Conservation (phyloP, 2,329 filamentous ascomycete species). For the Scedosporium apiospermum region DNA sequence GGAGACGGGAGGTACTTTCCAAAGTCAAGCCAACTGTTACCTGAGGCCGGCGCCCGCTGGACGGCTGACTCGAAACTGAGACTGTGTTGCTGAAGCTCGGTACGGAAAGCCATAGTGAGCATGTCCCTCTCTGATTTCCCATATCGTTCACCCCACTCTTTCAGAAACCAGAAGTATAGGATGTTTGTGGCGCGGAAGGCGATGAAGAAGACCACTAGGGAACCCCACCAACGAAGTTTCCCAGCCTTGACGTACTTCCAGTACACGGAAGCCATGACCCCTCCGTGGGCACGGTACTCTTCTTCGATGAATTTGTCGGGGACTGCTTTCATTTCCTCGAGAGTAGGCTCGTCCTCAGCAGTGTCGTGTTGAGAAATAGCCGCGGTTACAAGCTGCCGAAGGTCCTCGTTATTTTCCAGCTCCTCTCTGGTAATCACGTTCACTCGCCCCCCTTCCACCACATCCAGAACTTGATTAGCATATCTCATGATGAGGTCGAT, state of each 20-base stretch:
- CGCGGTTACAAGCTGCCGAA: conserved; percentile 25
- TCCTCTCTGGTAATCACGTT: conserved; percentile 36
- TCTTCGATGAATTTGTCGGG: conserved; percentile 74
- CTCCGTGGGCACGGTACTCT: conserved; percentile 63
- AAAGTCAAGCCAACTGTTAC: conserved; percentile 1
- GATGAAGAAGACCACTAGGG: conserved; percentile 53
- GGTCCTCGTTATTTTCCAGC: conserved; percentile 24
- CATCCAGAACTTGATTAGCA: conserved; percentile 64
- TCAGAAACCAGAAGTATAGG: conserved; percentile 69
- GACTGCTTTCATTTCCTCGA: conserved; percentile 26
- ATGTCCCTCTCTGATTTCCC: conserved; percentile 9
- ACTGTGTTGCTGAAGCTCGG: neutral
- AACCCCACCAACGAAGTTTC: conserved; percentile 61
- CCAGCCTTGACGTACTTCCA: conserved; percentile 81
- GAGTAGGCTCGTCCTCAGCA: conserved; percentile 3
- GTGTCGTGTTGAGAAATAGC: neutral
- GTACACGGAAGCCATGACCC: conserved; percentile 67
- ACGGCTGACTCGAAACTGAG: neutral
- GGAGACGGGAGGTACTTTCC: conserved; percentile 29
- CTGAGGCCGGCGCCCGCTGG: neutral
- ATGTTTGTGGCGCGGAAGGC: conserved; percentile 56
- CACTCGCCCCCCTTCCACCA: conserved; percentile 54
- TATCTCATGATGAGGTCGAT: conserved; percentile 69
- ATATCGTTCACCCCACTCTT: conserved; percentile 79
- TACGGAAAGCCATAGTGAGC: neutral